These are phyloP conservation scores for Podospora pseudocomata DNA, from an alignment of 495 filamentous ascomycete species.

Conservation along the genomic window DNA sequence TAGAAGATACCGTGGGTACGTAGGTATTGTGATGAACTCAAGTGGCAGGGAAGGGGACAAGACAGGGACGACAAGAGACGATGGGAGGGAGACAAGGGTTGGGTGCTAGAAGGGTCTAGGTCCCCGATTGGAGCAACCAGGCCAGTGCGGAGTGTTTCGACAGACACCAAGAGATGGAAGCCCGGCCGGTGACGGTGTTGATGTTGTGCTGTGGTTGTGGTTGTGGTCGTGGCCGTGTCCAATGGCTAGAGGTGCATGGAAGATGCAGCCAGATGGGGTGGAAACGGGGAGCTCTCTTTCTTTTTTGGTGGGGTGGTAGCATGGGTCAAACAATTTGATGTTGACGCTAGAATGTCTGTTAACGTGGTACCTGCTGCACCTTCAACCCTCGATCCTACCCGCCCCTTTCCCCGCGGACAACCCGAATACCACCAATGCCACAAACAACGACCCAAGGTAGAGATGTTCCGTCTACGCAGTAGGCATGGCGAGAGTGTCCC, in stretches of 20 bases:
- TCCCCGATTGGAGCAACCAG: neutral
- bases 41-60: conserved; percentile 4
- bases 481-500: neutral
- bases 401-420: conserved; percentile 12
- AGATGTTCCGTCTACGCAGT: neutral
- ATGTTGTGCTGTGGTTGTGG: conserved; percentile 15
- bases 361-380: conserved; percentile 21
- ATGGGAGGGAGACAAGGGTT: neutral
- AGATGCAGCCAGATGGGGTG: neutral
- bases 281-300: neutral
- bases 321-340: conserved; percentile 23
- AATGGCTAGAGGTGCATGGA: neutral
- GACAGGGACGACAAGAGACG: neutral
- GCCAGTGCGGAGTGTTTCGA: neutral
- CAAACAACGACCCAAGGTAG: neutral
- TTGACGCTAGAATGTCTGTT: conserved; percentile 25
- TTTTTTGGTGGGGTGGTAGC: conserved; percentile 27
- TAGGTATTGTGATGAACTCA: no score
- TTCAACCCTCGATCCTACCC: conserved; percentile 11
- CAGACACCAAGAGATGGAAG: conserved; percentile 4
- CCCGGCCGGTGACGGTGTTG: conserved; percentile 16
- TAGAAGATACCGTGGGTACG: no score
- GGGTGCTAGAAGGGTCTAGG: neutral
- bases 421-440: conserved; percentile 4
- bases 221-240: neutral